Percentiles rank a stretch among this genome's conserved stretches.
Evolutionary conservation across 345 rosid species (phyloP).

Genomic region (Cochlearia excelsa): DNA sequence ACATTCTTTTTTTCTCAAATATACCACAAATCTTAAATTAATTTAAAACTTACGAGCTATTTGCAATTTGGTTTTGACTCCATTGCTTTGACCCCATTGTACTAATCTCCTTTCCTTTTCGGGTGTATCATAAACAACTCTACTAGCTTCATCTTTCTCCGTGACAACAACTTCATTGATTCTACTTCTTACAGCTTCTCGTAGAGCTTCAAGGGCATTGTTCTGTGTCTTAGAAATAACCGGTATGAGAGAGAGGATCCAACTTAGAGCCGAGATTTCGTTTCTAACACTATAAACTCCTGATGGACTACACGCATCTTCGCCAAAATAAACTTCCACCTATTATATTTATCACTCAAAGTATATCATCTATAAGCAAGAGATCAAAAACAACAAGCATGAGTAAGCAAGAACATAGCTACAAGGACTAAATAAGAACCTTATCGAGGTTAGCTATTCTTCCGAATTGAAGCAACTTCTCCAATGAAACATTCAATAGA

Average conservation of each 20-base stretch:
- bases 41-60: slow-evolving; percentile 53
- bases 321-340: slow-evolving; percentile 86
- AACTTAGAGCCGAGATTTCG: slow-evolving; percentile 74
- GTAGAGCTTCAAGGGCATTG: slow-evolving; percentile 42
- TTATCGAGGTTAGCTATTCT: slow-evolving; percentile 69
- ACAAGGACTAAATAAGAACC: slow-evolving; percentile 36
- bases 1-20: too few species aligned
- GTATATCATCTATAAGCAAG: slow-evolving; percentile 3
- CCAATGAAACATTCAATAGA: slow-evolving; percentile 32
- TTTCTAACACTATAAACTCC: slow-evolving; percentile 61
- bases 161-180: slow-evolving; percentile 40
- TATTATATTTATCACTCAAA: slow-evolving; percentile 36
- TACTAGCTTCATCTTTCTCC: slow-evolving; percentile 30
- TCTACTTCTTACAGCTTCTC: slow-evolving; percentile 34
- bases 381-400: slow-evolving; percentile 16
- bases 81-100: slow-evolving; percentile 66
- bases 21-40: too few species aligned
- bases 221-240: slow-evolving; percentile 27
- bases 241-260: slow-evolving; percentile 42
- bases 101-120: slow-evolving; percentile 50
- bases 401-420: slow-evolving; percentile 13
- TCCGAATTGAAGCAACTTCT: slow-evolving; percentile 53
- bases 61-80: slow-evolving; percentile 53
- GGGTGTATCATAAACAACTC: slow-evolving; percentile 40
- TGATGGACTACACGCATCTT: slow-evolving; percentile 35